Base-by-base conservation (phyloP, 176 grass and related monocot genomes). In the Aegilops longissima region DNA sequence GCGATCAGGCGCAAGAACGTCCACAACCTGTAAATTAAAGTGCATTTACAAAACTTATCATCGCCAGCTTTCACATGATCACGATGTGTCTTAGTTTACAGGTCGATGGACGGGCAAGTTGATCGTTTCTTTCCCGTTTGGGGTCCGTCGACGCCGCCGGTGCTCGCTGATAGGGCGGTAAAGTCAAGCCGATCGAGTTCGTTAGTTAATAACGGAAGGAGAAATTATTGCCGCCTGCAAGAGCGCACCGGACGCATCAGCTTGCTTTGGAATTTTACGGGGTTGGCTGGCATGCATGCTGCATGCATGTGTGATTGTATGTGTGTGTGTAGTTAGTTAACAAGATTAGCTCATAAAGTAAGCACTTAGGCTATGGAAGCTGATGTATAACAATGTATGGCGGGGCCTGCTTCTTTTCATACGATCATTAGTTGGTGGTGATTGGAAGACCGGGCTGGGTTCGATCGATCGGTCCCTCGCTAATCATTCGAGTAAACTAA, bases 381-480 rank as follows among this genome's bases (percentile, higher is more conserved):
- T 6, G 35, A 20, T 62, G 18, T 30, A 75, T 9, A 84, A 67
- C 80, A 56, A 56, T 73, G 6, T 17, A 16, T 20, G 44, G 42
- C 14, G 74, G 25, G 45, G 44, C 31, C 31, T 78, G 67, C 44
- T 30, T 85, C 40, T 73, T 59, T 1, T 81, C 18, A 7, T 16
- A 24, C 21, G 61, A 84, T 69, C 85, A 63, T 91, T 52, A 47
- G 76, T 29, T 59, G 89, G 29, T 84, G 76, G 80, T 61, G 81
- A 66, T 69, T 61, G 45, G 75, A 83, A 59, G 84, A 44, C 75
- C 34, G 20, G 29, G 66, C 51, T 9, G 78, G 12, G 83, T 17
- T 38, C 20, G 39, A 16, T 30, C 20, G 70, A 16, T 73, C 70
- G 39, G 42, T 16, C 73, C 47, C 54, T 36, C 58, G 68, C 84